Conservation (phyloP, 495 filamentous ascomycete genomes). For the Letharia lupina region DNA sequence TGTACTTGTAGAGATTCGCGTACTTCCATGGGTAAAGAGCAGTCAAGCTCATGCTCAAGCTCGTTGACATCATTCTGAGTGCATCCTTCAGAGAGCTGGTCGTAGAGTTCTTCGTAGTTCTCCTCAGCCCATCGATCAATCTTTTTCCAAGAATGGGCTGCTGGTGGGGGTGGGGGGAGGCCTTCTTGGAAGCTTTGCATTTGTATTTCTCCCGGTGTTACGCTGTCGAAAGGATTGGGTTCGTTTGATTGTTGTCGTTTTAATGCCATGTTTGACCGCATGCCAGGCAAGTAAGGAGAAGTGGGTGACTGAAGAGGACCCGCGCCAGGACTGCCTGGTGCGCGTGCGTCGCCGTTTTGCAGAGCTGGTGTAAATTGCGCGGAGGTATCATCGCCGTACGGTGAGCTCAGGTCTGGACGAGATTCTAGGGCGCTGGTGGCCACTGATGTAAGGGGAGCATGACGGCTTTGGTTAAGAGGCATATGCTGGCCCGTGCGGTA, state of each 20-base stretch:
- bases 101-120: slow-evolving; percentile 88
- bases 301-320: slow-evolving; percentile 37
- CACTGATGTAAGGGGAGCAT: slow-evolving; percentile 67
- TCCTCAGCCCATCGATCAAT: slow-evolving; percentile 92
- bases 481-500: slow-evolving; percentile 76
- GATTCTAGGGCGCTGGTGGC: slow-evolving; percentile 71
- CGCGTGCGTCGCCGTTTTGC: slow-evolving; percentile 50
- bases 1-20: slow-evolving; percentile 85
- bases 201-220: slow-evolving; percentile 74
- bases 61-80: slow-evolving; percentile 95
- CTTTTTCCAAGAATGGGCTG: slow-evolving; percentile 81
- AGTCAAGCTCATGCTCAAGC: slow-evolving; percentile 91
- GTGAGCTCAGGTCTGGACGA: slow-evolving; percentile 59
- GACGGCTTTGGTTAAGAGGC: slow-evolving; percentile 61
- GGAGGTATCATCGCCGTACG: slow-evolving; percentile 56
- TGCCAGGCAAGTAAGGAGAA: slow-evolving; percentile 80
- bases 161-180: slow-evolving; percentile 78
- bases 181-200: slow-evolving; percentile 96
- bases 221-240: slow-evolving; percentile 54
- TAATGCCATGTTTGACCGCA: slow-evolving; percentile 62
- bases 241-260: slow-evolving; percentile 46
- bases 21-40: slow-evolving; percentile 86
- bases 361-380: slow-evolving; percentile 47
- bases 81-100: slow-evolving; percentile 84
- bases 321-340: slow-evolving; percentile 45